These are phyloP conservation scores for Xanthoparmelia taractica DNA, from an alignment of 495 filamentous ascomycete species.

Conservation along the genomic window DNA sequence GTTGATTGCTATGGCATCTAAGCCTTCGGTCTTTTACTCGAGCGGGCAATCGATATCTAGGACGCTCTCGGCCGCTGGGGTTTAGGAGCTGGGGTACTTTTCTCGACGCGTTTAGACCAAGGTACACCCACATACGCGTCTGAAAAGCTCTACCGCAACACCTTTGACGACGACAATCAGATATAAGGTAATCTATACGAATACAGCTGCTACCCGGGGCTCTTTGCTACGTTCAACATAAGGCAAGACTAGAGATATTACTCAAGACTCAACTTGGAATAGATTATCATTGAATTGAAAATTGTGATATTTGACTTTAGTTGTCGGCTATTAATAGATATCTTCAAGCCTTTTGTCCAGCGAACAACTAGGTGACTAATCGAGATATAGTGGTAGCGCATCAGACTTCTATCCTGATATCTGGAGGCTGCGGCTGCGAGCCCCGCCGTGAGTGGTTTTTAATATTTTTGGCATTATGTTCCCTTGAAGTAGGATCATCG, in stretches of 20 bases:
- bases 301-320: not conserved
- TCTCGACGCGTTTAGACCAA: not conserved
- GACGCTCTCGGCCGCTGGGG: not conserved
- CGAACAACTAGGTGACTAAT: not conserved
- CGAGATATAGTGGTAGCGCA: conserved; percentile 33
- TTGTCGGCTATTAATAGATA: not conserved
- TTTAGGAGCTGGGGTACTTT: too few species aligned
- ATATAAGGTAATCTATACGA: not conserved
- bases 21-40: not conserved
- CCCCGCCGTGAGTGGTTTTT: conserved; percentile 34
- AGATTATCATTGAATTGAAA: too few species aligned
- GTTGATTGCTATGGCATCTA: not conserved
- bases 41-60: not conserved
- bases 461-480: not conserved
- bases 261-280: too few species aligned
- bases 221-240: not conserved
- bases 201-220: not conserved
- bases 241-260: too few species aligned
- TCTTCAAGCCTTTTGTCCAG: not conserved
- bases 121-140: too few species aligned
- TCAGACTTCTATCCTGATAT: conserved; percentile 36
- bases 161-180: not conserved
- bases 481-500: too few species aligned
- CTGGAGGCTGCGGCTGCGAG: conserved; percentile 41
- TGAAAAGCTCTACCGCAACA: too few species aligned